phyloP scores from a whole-genome alignment of 1,284 basidiomycete genomes.

The Puccinia hordei region DNA sequence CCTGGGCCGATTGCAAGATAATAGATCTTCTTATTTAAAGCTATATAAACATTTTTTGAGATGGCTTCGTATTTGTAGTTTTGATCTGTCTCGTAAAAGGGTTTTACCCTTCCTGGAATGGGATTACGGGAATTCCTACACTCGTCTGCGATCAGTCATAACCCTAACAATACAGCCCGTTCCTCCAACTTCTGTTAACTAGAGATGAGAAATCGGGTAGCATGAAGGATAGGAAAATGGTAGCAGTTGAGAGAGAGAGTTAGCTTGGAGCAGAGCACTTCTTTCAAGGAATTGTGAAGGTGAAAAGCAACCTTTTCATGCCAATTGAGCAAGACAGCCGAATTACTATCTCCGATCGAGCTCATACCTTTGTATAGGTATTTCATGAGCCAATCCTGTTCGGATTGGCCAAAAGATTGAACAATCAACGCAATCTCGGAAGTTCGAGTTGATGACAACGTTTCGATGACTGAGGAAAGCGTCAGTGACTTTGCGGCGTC shows the following conservation, averaged over 20 bases:
- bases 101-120: neutral
- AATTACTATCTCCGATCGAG: constrained; percentile 77
- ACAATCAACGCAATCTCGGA: constrained; percentile 80
- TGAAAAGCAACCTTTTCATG: constrained; percentile 78
- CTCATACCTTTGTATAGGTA: constrained; percentile 97
- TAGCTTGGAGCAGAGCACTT: neutral
- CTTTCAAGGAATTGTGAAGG: constrained; percentile 21
- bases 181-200: constrained; percentile 93
- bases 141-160: constrained; percentile 87
- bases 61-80: too few relatives aligned
- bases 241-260: neutral
- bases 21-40: too few relatives aligned
- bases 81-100: neutral
- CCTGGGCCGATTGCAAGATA: too few relatives aligned
- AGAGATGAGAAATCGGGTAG: constrained; percentile 37
- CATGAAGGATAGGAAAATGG: neutral
- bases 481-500: constrained; percentile 60
- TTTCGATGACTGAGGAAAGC: constrained; percentile 80
- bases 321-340: constrained; percentile 88
- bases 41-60: too few relatives aligned
- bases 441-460: constrained; percentile 91
- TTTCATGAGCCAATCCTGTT: constrained; percentile 94
- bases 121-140: constrained; percentile 62
- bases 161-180: constrained; percentile 95
- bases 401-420: constrained; percentile 72